A percentile compares a stretch with the other conserved stretches of the same genome.
Evolutionary conservation across 2,329 filamentous ascomycete species (phyloP).

Genomic region (Helicocarpus griseus): DNA sequence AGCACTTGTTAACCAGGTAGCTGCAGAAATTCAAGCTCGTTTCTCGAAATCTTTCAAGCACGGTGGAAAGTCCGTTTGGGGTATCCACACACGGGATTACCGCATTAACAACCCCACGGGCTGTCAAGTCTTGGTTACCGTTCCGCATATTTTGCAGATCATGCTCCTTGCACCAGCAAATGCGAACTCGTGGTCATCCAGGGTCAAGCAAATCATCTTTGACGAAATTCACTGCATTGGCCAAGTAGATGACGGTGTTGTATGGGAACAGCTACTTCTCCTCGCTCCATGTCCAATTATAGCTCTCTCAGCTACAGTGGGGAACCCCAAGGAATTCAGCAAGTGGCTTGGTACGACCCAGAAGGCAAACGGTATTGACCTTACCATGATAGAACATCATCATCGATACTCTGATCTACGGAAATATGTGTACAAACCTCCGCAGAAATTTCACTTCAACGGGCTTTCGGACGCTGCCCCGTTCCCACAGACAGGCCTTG

Average conservation of each 20-base stretch:
- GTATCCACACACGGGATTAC: conserved; percentile 67
- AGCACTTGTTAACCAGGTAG: conserved; percentile 74
- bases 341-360: conserved; percentile 59
- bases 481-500: conserved; percentile 38
- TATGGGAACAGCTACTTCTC: conserved; percentile 70
- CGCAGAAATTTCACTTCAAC: conserved; percentile 40
- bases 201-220: conserved; percentile 68
- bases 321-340: conserved; percentile 61
- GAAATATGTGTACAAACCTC: conserved; percentile 59
- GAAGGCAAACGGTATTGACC: conserved; percentile 49
- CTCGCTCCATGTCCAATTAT: conserved; percentile 68
- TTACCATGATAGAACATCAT: conserved; percentile 59
- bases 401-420: conserved; percentile 66
- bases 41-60: conserved; percentile 58
- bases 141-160: conserved; percentile 69
- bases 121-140: conserved; percentile 68
- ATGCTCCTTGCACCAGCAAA: conserved; percentile 59
- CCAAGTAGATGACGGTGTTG: conserved; percentile 62
- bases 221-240: conserved; percentile 77
- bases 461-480: conserved; percentile 36
- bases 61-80: conserved; percentile 61
- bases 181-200: conserved; percentile 55
- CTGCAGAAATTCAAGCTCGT: conserved; percentile 64
- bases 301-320: conserved; percentile 69
- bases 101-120: conserved; percentile 62